Evolutionary conservation across 2,329 filamentous ascomycete genomes (phyloP).

Genomic region (Penicillium digitatum): DNA sequence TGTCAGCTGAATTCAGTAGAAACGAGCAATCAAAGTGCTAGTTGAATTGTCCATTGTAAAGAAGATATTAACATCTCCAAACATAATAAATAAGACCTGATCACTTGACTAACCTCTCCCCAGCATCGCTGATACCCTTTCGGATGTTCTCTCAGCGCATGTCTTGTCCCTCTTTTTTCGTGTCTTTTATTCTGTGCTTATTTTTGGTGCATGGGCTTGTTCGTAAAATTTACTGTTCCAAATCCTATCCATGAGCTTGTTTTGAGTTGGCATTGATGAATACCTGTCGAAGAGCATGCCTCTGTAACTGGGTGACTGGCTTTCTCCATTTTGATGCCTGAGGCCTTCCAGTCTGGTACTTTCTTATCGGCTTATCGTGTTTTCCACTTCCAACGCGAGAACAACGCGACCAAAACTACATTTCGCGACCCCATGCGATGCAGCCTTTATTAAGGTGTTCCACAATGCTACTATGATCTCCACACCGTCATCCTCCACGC

Average conservation of each 20-base stretch:
- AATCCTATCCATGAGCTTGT: neutral
- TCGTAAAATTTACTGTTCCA: neutral
- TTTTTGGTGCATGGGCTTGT: neutral
- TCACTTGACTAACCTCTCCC: neutral
- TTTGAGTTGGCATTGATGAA: neutral
- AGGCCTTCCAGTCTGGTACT: neutral
- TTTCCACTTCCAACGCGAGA: neutral
- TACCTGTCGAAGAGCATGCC: neutral
- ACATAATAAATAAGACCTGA: neutral
- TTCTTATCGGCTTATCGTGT: neutral
- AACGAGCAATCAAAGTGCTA: neutral
- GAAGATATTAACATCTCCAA: neutral
- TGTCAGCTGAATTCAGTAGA: neutral
- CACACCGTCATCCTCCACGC: constrained; percentile 23
- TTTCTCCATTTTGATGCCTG: neutral
- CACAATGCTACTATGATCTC: constrained; percentile 19
- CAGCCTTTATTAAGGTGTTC: neutral
- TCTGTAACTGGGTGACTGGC: neutral
- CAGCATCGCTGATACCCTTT: neutral
- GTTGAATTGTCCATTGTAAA: neutral
- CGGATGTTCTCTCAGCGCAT: neutral
- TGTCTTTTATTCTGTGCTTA: neutral
- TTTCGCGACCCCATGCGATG: neutral
- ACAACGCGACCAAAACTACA: neutral
- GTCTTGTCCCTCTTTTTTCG: neutral